These are phyloP conservation scores for Pythium pyrilobum DNA, from an alignment of 352 stramenopile genomes.

Conservation along the genomic window DNA sequence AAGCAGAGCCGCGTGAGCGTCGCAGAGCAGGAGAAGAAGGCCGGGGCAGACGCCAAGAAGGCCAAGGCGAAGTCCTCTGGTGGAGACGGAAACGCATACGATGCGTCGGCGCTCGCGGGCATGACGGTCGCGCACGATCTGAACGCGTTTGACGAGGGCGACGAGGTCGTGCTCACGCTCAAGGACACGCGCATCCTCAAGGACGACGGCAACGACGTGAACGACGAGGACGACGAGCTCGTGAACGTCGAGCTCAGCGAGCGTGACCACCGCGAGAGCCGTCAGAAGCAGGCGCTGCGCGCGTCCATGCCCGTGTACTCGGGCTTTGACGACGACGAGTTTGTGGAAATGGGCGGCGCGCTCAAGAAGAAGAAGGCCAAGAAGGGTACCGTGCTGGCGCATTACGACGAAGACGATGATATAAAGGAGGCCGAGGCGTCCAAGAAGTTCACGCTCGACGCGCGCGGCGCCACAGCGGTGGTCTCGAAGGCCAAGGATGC, in stretches of 20 bases:
- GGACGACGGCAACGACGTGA: slow-evolving; percentile 76
- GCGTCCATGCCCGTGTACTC: slow-evolving; percentile 85
- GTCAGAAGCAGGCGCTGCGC: slow-evolving; percentile 39
- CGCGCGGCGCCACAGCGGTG: slow-evolving; percentile 15
- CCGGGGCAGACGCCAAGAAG: neutral
- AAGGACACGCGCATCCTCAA: slow-evolving; percentile 88
- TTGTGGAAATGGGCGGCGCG: slow-evolving; percentile 69
- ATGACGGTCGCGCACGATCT: slow-evolving; percentile 89
- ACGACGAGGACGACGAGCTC: slow-evolving; percentile 74
- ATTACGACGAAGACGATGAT: slow-evolving; percentile 89
- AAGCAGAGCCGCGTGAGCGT: slow-evolving; percentile 44
- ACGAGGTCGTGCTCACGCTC: slow-evolving; percentile 93
- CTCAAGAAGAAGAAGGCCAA: slow-evolving; percentile 33
- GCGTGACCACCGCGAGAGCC: slow-evolving; percentile 41
- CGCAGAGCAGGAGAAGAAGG: slow-evolving; percentile 10
- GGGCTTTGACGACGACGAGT: slow-evolving; percentile 97
- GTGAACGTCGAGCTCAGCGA: slow-evolving; percentile 85
- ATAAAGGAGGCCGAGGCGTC: slow-evolving; percentile 26
- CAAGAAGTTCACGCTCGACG: slow-evolving; percentile 60
- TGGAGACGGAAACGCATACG: slow-evolving; percentile 35
- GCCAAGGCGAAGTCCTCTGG: too few species aligned
- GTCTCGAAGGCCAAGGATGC: slow-evolving; percentile 7
- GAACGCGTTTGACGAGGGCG: slow-evolving; percentile 84
- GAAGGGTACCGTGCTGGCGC: slow-evolving; percentile 51
- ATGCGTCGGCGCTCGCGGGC: slow-evolving; percentile 68